Conservation (phyloP, 2,329 filamentous ascomycete species). For the Akanthomyces dipterigenus region DNA sequence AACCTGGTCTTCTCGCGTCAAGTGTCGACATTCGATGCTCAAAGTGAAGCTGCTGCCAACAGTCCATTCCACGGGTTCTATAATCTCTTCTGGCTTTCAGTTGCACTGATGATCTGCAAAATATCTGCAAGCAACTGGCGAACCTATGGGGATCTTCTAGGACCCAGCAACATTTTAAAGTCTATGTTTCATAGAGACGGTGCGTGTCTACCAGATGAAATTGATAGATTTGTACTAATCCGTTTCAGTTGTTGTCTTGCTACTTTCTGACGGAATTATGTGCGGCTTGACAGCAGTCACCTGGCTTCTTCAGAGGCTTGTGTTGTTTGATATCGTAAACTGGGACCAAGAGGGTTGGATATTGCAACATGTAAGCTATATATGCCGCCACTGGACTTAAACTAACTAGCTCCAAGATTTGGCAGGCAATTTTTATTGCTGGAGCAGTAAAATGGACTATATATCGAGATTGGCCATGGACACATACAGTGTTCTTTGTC, state of each 20-base stretch:
- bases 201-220: constrained; percentile 17
- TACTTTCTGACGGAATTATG: constrained; percentile 63
- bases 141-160: constrained; percentile 60
- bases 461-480: constrained; percentile 74
- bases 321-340: constrained; percentile 51
- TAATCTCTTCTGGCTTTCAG: constrained; percentile 68
- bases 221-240: neutral
- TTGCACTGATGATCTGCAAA: constrained; percentile 59
- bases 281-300: constrained; percentile 59
- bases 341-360: constrained; percentile 69
- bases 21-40: constrained; percentile 68
- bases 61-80: constrained; percentile 76
- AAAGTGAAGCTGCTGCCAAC: constrained; percentile 56
- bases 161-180: constrained; percentile 64
- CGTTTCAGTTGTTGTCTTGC: constrained; percentile 41
- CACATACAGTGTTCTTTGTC: constrained; percentile 71
- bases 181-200: constrained; percentile 54
- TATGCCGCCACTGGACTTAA: neutral
- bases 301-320: constrained; percentile 56
- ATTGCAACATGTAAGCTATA: constrained; percentile 53
- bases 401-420: constrained; percentile 39
- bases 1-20: constrained; percentile 63
- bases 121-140: constrained; percentile 63
- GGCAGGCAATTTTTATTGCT: constrained; percentile 60
- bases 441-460: constrained; percentile 59